Percentiles rank a stretch among this genome's conserved stretches.
These are phyloP conservation scores for Nemania bipapillata DNA, from an alignment of 2,329 filamentous ascomycete species.

Conservation along the genomic window DNA sequence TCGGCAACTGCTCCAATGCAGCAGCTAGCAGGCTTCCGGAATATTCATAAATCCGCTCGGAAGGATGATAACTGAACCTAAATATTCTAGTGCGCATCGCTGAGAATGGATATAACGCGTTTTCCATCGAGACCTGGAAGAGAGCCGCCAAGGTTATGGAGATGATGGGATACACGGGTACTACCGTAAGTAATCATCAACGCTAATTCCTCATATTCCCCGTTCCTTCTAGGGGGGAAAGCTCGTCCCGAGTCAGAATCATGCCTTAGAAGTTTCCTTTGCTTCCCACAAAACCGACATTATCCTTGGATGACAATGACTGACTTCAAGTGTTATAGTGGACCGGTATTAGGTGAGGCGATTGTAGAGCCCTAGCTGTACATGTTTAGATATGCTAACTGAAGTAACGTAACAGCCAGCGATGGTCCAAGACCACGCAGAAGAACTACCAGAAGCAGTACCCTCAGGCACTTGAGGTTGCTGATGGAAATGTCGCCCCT, in stretches of 20 bases:
- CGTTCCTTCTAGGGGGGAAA: background rate
- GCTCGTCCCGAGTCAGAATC: background rate
- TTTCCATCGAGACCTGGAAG: slow-evolving; percentile 2
- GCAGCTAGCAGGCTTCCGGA: background rate
- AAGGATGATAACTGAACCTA: background rate
- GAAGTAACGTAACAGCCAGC: slow-evolving; percentile 21
- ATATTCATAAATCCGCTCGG: background rate
- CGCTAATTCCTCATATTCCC: background rate
- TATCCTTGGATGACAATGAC: background rate
- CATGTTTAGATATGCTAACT: slow-evolving; percentile 13
- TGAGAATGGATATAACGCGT: background rate
- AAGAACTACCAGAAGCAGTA: slow-evolving; percentile 15
- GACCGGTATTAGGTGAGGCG: slow-evolving; percentile 23
- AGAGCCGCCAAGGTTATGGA: slow-evolving; percentile 14
- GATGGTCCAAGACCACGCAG: slow-evolving; percentile 30
- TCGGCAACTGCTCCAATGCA: background rate
- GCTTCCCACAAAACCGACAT: background rate
- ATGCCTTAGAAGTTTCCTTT: background rate
- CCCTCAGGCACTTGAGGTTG: background rate
- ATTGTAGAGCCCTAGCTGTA: background rate
- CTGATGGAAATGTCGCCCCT: background rate
- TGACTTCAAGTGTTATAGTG: slow-evolving; percentile 11
- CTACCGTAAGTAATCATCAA: slow-evolving; percentile 20
- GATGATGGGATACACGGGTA: slow-evolving; percentile 5
- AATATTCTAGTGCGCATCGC: slow-evolving; percentile 24